Conservation (phyloP, 2,329 filamentous ascomycete species). For the Xylaria multiplex region DNA sequence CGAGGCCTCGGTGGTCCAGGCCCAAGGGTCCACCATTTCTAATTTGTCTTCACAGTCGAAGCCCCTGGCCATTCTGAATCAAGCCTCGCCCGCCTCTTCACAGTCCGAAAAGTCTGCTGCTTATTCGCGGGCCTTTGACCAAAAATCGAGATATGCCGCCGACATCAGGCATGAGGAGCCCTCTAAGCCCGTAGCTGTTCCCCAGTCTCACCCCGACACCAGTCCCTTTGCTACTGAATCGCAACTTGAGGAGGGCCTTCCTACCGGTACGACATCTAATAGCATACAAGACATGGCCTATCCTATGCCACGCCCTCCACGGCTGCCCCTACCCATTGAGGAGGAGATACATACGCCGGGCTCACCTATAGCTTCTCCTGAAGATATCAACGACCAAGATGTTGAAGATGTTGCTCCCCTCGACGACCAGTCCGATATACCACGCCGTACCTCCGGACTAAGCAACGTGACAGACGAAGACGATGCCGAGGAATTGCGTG, state of each 20-base stretch:
- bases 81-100: slow-evolving; percentile 54
- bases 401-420: slow-evolving; percentile 65
- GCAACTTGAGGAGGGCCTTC: slow-evolving; percentile 54
- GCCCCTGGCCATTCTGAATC: slow-evolving; percentile 60
- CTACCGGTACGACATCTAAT: slow-evolving; percentile 60
- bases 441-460: slow-evolving; percentile 66
- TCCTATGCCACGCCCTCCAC: slow-evolving; percentile 75
- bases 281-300: slow-evolving; percentile 73
- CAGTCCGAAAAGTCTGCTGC: slow-evolving; percentile 47
- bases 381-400: slow-evolving; percentile 62
- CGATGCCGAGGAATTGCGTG: slow-evolving; percentile 77
- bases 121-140: slow-evolving; percentile 44
- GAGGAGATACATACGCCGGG: slow-evolving; percentile 90
- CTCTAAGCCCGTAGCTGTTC: slow-evolving; percentile 69
- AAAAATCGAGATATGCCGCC: slow-evolving; percentile 50
- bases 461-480: slow-evolving; percentile 80
- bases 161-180: slow-evolving; percentile 52
- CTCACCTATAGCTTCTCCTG: slow-evolving; percentile 83
- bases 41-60: slow-evolving; percentile 60
- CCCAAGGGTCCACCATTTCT: slow-evolving; percentile 64
- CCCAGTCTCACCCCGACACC: slow-evolving; percentile 50
- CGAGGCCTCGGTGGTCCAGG: slow-evolving; percentile 70
- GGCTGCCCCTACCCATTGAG: slow-evolving; percentile 91
- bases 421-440: slow-evolving; percentile 59
- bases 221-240: slow-evolving; percentile 49